phyloP scores from a whole-genome alignment of 345 rosid genomes.

The Schrenkiella parvula region DNA sequence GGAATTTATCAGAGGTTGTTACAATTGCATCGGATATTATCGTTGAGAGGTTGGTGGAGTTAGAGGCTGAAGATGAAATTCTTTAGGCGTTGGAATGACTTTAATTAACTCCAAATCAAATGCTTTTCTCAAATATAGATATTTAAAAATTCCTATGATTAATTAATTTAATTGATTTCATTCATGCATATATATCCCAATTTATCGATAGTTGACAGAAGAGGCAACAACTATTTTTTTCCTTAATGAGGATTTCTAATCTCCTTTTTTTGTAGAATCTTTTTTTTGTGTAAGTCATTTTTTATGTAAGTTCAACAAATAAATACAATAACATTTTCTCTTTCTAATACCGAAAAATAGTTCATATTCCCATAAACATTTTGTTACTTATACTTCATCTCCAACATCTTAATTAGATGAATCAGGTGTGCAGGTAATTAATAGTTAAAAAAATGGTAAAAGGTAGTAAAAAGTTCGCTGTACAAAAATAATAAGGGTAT shows the following conservation, averaged over 20 bases:
- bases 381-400: neutral
- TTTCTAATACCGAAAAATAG: neutral
- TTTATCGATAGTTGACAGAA: conserved; percentile 9
- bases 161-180: conserved; percentile 17
- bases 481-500: too few species aligned
- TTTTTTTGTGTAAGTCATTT: neutral
- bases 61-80: conserved; percentile 37
- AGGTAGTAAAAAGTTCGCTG: too few species aligned
- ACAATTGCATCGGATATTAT: conserved; percentile 55
- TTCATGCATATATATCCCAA: conserved; percentile 19
- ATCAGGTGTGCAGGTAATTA: neutral
- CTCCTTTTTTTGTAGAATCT: neutral
- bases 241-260: neutral
- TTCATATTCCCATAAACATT: neutral
- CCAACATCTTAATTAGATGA: neutral
- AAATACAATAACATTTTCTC: neutral
- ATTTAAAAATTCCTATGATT: neutral
- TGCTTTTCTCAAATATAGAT: neutral
- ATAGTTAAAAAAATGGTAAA: too few species aligned
- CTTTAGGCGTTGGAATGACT: neutral
- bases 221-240: neutral
- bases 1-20: conserved; percentile 64
- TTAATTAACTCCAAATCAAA: neutral
- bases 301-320: neutral
- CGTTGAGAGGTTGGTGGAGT: conserved; percentile 50